phyloP scores from a whole-genome alignment of 345 rosid genomes.

The Gossypium sturtianum region DNA sequence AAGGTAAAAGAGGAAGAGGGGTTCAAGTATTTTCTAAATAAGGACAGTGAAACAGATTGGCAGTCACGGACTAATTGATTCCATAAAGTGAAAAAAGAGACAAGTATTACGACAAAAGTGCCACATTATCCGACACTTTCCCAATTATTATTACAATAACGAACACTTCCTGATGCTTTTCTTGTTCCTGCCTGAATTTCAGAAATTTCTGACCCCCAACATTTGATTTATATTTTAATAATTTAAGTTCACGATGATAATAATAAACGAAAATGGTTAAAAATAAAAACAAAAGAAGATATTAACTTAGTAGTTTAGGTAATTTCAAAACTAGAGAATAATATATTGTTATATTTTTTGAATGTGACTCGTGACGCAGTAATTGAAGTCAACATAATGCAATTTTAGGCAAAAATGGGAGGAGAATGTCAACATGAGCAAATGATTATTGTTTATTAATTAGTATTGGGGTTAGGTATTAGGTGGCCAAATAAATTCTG shows the following conservation, averaged over 20 bases:
- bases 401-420: background rate
- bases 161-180: slow-evolving; percentile 16
- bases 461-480: slow-evolving; percentile 34
- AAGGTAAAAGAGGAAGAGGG: background rate
- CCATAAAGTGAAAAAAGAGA: slow-evolving; percentile 2
- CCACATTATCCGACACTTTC: slow-evolving; percentile 23
- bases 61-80: slow-evolving; percentile 31
- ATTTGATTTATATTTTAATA: background rate
- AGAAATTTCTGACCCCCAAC: background rate
- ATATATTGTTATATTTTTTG: background rate
- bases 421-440: slow-evolving; percentile 21
- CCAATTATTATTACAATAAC: slow-evolving; percentile 25
- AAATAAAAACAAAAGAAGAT: background rate
- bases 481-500: slow-evolving; percentile 31
- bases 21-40: background rate
- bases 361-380: background rate
- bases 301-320: background rate
- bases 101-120: background rate
- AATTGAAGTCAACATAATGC: background rate
- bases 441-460: background rate
- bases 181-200: background rate
- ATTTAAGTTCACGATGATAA: too few relatives aligned
- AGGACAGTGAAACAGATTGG: background rate
- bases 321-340: background rate
- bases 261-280: background rate